Base-by-base conservation (phyloP, 768 basidiomycete genomes). In the Suillus hirtellus region DNA sequence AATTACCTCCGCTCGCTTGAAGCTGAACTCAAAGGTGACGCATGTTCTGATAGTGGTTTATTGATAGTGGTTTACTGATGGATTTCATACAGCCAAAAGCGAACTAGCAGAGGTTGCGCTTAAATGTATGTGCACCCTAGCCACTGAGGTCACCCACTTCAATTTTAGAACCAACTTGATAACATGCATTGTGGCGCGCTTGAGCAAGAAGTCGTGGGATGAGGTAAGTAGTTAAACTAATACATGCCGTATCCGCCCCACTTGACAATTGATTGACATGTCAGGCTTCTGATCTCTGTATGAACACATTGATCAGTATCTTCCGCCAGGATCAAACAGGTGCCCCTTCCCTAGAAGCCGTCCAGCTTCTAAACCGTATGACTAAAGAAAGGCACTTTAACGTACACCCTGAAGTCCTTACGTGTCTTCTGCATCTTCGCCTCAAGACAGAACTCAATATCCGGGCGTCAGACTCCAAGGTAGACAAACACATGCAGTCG, bases 131-230 rank as follows among this genome's bases (percentile, higher is more conserved):
- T 96, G 95, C 77, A 89, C 89, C 6, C 81, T 99, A 50, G 79
- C 95, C 31, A 82, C 83, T 21, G 89, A 93, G 71, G 86, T 88
- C 65, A 91, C 93, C 15, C 95, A 99, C 77, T 99, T 99, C 86
- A 99, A 99, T 79, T 99, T 98, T 75, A 87, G 92, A 52, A 82
- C 86, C 67, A 97, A 99, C 78, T 84, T 99, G 68, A 93, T 97
- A 86, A 88, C 87, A 64, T 89, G 89, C 58, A 80, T 99, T 63
- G 87, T 98, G 27, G 87, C 89, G 56, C 86, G 86, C 15, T 76
- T 99, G 54, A 95, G 95, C 73, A 87, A 86, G 72, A 90, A 85
- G 72, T 88, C 89, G 21, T 99, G 96, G 95, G 91, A 95, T 76
- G 82, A 87, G 76, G 96, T 95, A 69, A 72, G 87, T 37, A 10